phyloP scores from a whole-genome alignment of 2,329 filamentous ascomycete species.

The Clathrospora elynae region DNA sequence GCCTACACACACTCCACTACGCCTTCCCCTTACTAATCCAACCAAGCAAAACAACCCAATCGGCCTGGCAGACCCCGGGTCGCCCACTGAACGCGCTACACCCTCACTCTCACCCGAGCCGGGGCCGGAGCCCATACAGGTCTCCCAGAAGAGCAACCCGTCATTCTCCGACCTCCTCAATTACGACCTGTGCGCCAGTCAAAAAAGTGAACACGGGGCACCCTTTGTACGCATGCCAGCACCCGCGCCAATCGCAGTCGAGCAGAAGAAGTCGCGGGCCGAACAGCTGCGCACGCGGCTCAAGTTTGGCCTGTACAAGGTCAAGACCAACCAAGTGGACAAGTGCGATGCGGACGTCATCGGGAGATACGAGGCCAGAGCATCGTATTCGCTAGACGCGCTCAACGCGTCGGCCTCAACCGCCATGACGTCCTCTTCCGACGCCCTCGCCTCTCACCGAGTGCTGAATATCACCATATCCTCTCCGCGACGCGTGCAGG shows the following conservation, averaged over 20 bases:
- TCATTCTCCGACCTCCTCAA: conserved; percentile 57
- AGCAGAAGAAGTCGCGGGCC: conserved; percentile 58
- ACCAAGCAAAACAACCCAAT: conserved; percentile 33
- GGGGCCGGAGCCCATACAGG: conserved; percentile 24
- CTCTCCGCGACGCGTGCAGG: conserved; percentile 27
- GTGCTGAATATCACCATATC: conserved; percentile 41
- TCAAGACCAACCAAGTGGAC: conserved; percentile 72
- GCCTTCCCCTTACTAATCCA: conserved; percentile 27
- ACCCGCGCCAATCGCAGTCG: conserved; percentile 12
- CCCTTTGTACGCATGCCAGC: conserved; percentile 6
- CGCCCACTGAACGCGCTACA: conserved; percentile 45
- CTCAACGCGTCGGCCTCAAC: conserved; percentile 28
- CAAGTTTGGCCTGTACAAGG: conserved; percentile 73
- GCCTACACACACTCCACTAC: conserved; percentile 8
- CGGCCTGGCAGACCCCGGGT: conserved; percentile 36
- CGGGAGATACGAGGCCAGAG: conserved; percentile 33
- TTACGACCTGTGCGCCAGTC: conserved; percentile 52
- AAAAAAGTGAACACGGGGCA: conserved; percentile 36
- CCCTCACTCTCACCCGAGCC: conserved; percentile 27
- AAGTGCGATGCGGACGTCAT: conserved; percentile 66
- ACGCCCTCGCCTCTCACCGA: conserved; percentile 14
- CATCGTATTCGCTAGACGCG: conserved; percentile 23
- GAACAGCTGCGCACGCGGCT: conserved; percentile 71
- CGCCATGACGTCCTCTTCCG: conserved; percentile 24
- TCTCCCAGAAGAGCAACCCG: conserved; percentile 44